Conservation (phyloP, 495 filamentous ascomycete genomes). For the Trichoderma asperelloides region DNA sequence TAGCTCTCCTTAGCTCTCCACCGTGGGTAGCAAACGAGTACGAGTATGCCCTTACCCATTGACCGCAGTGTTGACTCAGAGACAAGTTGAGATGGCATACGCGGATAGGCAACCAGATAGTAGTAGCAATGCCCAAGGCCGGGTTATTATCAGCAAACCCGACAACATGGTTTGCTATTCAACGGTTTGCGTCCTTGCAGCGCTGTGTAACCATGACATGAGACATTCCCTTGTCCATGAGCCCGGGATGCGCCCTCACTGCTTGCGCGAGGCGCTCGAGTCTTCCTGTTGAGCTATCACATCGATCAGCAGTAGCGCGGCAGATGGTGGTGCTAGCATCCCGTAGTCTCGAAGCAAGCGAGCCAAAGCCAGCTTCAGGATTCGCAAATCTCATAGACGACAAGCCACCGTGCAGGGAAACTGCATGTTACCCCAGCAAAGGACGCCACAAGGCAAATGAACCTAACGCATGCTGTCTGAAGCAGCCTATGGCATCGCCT, state of each 20-base stretch:
- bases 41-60: neutral
- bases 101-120: neutral
- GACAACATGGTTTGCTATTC: conserved; percentile 1
- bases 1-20: neutral
- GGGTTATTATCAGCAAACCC: neutral
- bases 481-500: neutral
- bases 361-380: neutral
- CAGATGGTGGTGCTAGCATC: neutral
- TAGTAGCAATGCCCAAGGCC: neutral
- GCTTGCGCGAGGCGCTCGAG: neutral
- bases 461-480: neutral
- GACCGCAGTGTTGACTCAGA: neutral
- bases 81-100: neutral
- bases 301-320: neutral
- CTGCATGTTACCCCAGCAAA: neutral
- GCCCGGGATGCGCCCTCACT: neutral
- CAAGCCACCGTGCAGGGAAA: neutral
- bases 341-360: neutral
- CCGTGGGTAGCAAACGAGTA: neutral
- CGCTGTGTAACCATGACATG: neutral
- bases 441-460: neutral
- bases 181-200: neutral
- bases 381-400: neutral
- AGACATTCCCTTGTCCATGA: neutral
- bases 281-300: neutral